Evolutionary conservation across 495 filamentous ascomycete genomes (phyloP).

Genomic region (Penicillium waksmanii): DNA sequence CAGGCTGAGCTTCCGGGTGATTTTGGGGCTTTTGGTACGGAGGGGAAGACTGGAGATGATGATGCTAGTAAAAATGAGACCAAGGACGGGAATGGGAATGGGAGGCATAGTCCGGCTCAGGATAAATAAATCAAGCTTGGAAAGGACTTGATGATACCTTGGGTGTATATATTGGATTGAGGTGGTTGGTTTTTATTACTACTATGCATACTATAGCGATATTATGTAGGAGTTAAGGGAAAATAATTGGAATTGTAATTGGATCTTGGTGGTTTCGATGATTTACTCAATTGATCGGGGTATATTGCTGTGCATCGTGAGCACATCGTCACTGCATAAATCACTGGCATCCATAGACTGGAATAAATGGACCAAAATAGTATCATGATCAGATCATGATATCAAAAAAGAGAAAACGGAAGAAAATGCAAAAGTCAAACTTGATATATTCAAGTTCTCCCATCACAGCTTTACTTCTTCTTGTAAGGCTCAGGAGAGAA

Average conservation of each 20-base stretch:
- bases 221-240: no score
- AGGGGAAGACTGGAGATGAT: neutral
- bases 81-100: no score
- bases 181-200: no score
- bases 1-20: constrained; percentile 13
- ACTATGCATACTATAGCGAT: no score
- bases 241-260: neutral
- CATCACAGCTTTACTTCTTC: neutral
- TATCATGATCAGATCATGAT: neutral
- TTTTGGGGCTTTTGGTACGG: neutral
- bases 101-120: no score
- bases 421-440: neutral
- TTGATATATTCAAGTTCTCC: neutral
- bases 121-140: no score
- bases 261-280: neutral
- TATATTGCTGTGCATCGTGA: constrained; percentile 20
- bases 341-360: neutral
- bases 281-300: constrained; percentile 13
- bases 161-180: no score
- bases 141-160: no score
- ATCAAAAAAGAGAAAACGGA: neutral
- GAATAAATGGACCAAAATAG: constrained; percentile 2
- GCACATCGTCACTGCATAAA: constrained; percentile 15
- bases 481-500: constrained; percentile 36
- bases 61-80: no score